phyloP scores from a whole-genome alignment of 352 stramenopile genomes.

The Bremia lactucae region DNA sequence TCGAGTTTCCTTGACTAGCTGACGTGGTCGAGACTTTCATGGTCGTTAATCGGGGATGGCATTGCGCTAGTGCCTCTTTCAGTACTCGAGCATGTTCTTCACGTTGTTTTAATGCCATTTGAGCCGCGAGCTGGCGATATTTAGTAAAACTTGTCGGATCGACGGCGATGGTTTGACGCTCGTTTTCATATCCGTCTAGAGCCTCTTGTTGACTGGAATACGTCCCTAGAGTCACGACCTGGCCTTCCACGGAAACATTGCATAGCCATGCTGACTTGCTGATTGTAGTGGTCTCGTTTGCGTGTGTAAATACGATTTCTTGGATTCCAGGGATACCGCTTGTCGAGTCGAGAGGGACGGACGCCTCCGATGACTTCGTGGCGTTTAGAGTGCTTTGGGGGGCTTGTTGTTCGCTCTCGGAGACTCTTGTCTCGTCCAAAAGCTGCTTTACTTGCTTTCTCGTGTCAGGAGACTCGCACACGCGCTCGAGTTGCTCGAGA shows the following conservation, averaged over 20 bases:
- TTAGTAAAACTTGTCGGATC: constrained; percentile 16
- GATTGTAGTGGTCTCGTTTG: neutral
- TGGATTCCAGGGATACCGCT: constrained; percentile 36
- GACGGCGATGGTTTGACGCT: constrained; percentile 18
- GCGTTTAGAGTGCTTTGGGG: constrained; percentile 8
- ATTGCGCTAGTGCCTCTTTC: constrained; percentile 28
- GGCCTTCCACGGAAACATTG: constrained; percentile 37
- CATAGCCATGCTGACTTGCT: constrained; percentile 28
- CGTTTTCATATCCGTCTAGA: constrained; percentile 33
- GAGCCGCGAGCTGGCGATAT: constrained; percentile 18
- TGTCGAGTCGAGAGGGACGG: constrained; percentile 21
- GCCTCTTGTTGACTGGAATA: constrained; percentile 28
- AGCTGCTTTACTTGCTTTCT: constrained; percentile 11
- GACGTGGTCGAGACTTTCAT: constrained; percentile 12
- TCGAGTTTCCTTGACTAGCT: constrained; percentile 1
- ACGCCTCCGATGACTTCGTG: constrained; percentile 8
- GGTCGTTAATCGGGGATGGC: constrained; percentile 28
- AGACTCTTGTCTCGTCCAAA: constrained; percentile 3
- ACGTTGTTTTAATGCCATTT: constrained; percentile 14
- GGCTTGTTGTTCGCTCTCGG: constrained; percentile 9
- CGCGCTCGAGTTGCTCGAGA: constrained; percentile 31
- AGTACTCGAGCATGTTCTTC: constrained; percentile 25
- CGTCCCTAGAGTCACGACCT: constrained; percentile 29
- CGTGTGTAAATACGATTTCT: constrained; percentile 4
- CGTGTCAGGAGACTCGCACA: constrained; percentile 3